Evolutionary conservation across 2,329 filamentous ascomycete genomes (phyloP), one percentile per base, ranked within the genome.

Genomic region (Neoscytalidium dimidiatum): DNA sequence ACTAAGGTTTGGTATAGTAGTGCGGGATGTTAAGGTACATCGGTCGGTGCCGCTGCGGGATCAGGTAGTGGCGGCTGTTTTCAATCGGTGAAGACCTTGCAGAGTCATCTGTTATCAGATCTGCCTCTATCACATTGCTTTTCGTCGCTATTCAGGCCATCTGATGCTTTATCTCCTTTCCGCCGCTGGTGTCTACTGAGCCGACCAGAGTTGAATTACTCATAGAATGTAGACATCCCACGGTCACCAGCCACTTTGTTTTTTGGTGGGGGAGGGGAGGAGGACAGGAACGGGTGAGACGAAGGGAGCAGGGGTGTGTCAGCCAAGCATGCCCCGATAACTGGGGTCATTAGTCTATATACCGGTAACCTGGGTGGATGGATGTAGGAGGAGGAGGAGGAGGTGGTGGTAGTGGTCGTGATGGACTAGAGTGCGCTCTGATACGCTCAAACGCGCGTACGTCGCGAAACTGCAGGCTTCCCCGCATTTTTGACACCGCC

Each of bases 381-480:
- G 3, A 44, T 11, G 17, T 3, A 4, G 53, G 21, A 19, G 38
- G 53, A 21, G 53, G 23, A 44, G 35, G 6, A 21, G 35, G 26
- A 19, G 52, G 29, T 41, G 31, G 21, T 35, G 33, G 28, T 33
- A 8, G 48, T 14, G 56, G n/a, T 9, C 14, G 26, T 44, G 56
- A 38, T 41, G 35, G 19, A 41, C 28, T 9, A 8, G 9, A 28
- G n/a, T 46, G 41, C 35, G 14, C 35, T 13, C 8, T 57, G 49
- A 52, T 33, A 33, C 29, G 49, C 28, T 21, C 38, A 33, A 44
- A 60, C 56, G 26, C 41, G 41, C 56, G 56, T 23, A 46, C 14
- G 56, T 31, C 23, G 56, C 46, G 56, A 60, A 60, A 60, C 56
- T 38, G 56, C 56, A 60, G 41, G 56, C 56, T 60, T 60, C 56